Percentiles rank a stretch among this genome's conserved stretches.
Evolutionary conservation across 306 rosid genomes (phyloP).

Genomic region (Begonia peltatifolia): DNA sequence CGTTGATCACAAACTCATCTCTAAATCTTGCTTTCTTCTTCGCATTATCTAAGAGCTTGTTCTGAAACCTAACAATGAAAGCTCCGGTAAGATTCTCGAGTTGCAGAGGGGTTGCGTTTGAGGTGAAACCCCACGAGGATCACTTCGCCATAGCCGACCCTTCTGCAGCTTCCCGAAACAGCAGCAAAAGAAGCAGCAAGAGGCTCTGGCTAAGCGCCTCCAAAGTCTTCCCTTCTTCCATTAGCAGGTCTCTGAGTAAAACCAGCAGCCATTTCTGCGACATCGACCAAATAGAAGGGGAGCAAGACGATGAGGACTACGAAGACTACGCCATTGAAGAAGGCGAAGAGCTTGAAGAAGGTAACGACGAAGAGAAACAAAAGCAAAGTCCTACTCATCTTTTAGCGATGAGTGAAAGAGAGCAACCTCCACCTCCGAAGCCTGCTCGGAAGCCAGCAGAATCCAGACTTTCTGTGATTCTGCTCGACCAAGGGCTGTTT

Average conservation of each 20-base stretch:
- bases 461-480: slow-evolving; percentile 34
- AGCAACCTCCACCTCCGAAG: slow-evolving; percentile 12
- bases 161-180: background rate
- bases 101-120: slow-evolving; percentile 40
- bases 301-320: background rate
- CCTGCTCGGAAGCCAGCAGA: slow-evolving; percentile 10
- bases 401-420: slow-evolving; percentile 10
- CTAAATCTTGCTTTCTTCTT: too few species aligned
- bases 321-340: slow-evolving; percentile 5
- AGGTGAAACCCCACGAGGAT: slow-evolving; percentile 23
- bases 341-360: slow-evolving; percentile 6
- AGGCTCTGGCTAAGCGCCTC: slow-evolving; percentile 13
- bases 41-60: too few species aligned
- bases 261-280: slow-evolving; percentile 41
- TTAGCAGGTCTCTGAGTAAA: slow-evolving; percentile 19
- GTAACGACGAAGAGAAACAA: slow-evolving; percentile 10
- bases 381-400: slow-evolving; percentile 8
- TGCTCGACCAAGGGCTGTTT: slow-evolving; percentile 49
- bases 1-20: too few species aligned
- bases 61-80: slow-evolving; percentile 12
- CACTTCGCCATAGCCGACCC: slow-evolving; percentile 20
- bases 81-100: slow-evolving; percentile 40
- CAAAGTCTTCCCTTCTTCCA: slow-evolving; percentile 16
- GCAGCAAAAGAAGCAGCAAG: background rate
- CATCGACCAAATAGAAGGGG: slow-evolving; percentile 9